phyloP scores from a whole-genome alignment of 257 asterid species.

The Apocynum venetum region DNA sequence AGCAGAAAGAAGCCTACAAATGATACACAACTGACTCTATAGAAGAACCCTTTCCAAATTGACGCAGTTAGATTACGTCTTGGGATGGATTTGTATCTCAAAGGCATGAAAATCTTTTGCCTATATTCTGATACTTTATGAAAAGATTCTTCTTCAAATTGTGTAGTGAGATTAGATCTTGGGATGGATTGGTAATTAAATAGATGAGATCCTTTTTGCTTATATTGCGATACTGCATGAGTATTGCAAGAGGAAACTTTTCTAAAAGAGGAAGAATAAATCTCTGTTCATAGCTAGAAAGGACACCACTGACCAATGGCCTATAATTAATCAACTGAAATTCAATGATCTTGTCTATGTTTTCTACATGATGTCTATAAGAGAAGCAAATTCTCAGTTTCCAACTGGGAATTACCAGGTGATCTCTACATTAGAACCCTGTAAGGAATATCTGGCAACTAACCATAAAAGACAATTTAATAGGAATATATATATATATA shows the following conservation, averaged over 20 bases:
- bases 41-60: no score
- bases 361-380: conserved; percentile 19
- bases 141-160: no score
- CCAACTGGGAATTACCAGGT: background rate
- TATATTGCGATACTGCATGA: no score
- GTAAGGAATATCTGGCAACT: background rate
- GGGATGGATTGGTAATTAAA: background rate
- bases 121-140: no score
- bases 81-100: no score
- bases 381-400: conserved; percentile 7
- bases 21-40: no score
- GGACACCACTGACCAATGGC: background rate
- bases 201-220: no score
- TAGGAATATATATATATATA: background rate
- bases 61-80: no score
- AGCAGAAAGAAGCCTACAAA: no score
- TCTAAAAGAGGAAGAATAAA: background rate
- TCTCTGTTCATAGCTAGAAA: background rate
- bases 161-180: background rate
- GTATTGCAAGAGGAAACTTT: no score
- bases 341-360: conserved; percentile 10
- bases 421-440: background rate
- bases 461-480: background rate
- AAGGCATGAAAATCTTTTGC: no score
- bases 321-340: conserved; percentile 12